These are phyloP conservation scores for Fusarium circinatum DNA, from an alignment of 2,329 filamentous ascomycete species.

Conservation along the genomic window DNA sequence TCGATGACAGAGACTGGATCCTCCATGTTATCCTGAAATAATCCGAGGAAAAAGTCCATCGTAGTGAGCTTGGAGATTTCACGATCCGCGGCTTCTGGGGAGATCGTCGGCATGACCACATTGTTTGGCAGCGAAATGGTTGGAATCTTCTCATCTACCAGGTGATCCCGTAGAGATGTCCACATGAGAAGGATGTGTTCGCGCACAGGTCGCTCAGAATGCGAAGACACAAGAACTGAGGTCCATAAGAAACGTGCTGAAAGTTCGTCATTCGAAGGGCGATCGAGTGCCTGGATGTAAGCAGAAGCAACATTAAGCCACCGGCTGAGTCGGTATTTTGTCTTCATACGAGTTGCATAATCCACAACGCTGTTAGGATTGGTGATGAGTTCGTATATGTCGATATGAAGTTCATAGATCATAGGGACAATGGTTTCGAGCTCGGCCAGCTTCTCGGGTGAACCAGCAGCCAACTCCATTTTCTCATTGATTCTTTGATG, in stretches of 20 bases:
- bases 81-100: constrained; percentile 82
- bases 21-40: constrained; percentile 85
- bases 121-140: constrained; percentile 81
- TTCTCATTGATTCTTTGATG: constrained; percentile 59
- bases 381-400: constrained; percentile 68
- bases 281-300: constrained; percentile 52
- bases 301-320: constrained; percentile 64
- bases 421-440: constrained; percentile 63
- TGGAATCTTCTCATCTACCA: constrained; percentile 53
- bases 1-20: constrained; percentile 89
- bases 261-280: constrained; percentile 51
- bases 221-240: constrained; percentile 62
- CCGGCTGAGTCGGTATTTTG: constrained; percentile 59
- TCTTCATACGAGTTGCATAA: constrained; percentile 58
- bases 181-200: constrained; percentile 69
- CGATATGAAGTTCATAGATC: constrained; percentile 70
- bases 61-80: constrained; percentile 94
- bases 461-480: constrained; percentile 46
- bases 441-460: constrained; percentile 42
- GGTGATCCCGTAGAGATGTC: constrained; percentile 65
- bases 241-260: constrained; percentile 68
- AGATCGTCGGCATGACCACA: constrained; percentile 87
- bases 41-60: constrained; percentile 92
- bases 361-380: constrained; percentile 67
- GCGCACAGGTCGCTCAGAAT: constrained; percentile 62